phyloP scores from a whole-genome alignment of 129 eudicot genomes.

The Arctium minus region DNA sequence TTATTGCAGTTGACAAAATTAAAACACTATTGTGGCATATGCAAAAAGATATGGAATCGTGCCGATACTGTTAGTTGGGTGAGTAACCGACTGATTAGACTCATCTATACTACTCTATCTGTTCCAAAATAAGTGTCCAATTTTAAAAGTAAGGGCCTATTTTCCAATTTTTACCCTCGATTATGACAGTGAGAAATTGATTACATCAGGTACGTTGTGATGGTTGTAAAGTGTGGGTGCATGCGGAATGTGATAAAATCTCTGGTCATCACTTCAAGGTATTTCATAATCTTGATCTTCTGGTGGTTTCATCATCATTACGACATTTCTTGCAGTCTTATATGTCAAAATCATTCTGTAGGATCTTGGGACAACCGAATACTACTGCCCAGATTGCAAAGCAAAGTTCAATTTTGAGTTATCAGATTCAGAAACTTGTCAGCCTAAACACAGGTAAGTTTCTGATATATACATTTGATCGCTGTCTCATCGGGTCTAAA shows the following conservation, averaged over 20 bases:
- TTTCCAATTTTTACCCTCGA: background rate
- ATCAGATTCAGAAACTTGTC: slow-evolving; percentile 70
- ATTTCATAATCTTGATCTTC: background rate
- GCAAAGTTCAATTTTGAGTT: slow-evolving; percentile 79
- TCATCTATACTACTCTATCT: background rate
- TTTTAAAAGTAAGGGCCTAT: too few species aligned
- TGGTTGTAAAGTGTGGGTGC: slow-evolving; percentile 92
- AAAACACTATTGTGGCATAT: slow-evolving; percentile 78
- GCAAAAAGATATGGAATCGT: slow-evolving; percentile 80
- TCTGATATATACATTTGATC: background rate
- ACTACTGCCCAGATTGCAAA: slow-evolving; percentile 88
- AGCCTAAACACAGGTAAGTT: slow-evolving; percentile 52
- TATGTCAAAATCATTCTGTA: slow-evolving; percentile 16
- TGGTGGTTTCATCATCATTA: background rate
- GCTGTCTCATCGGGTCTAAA: background rate
- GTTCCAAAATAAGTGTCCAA: background rate
- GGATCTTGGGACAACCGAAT: slow-evolving; percentile 69
- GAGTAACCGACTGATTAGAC: slow-evolving; percentile 11
- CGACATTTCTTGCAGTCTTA: background rate
- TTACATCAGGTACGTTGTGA: slow-evolving; percentile 66
- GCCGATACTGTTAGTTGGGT: slow-evolving; percentile 82
- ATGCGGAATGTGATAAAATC: slow-evolving; percentile 83
- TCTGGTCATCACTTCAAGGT: slow-evolving; percentile 67
- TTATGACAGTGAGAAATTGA: background rate
- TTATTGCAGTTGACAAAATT: slow-evolving; percentile 53